Evolutionary conservation across 192 early-diverging fungal species (phyloP).

Genomic region (Funneliformis geosporum): DNA sequence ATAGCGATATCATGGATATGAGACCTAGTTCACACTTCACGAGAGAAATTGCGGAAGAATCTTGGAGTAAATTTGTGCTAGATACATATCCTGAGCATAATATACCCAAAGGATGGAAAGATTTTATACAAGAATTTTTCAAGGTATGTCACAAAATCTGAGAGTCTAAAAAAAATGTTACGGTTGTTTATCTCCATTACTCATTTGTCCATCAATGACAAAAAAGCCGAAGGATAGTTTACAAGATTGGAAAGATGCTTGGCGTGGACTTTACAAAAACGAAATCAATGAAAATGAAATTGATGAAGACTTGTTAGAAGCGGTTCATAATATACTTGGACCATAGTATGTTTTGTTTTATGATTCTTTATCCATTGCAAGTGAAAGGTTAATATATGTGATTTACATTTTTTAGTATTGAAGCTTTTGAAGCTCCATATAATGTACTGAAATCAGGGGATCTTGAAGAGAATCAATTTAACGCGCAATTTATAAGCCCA

Average conservation of each 20-base stretch:
- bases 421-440: conserved; percentile 29
- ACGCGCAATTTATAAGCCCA: conserved; percentile 24
- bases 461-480: conserved; percentile 28
- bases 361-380: background rate
- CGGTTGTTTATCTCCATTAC: no score
- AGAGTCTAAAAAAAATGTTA: no score
- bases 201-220: no score
- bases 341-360: conserved; percentile 28
- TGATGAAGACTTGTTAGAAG: background rate
- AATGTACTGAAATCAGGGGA: conserved; percentile 24
- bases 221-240: conserved; percentile 13
- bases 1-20: conserved; percentile 27
- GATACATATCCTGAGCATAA: conserved; percentile 20
- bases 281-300: conserved; percentile 21
- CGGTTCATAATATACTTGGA: background rate
- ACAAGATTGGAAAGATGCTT: conserved; percentile 5
- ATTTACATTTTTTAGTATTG: conserved; percentile 23
- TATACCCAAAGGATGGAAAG: conserved; percentile 15
- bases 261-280: conserved; percentile 10
- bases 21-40: conserved; percentile 18
- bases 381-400: background rate
- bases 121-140: conserved; percentile 5
- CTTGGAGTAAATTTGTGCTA: conserved; percentile 9
- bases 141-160: conserved; percentile 25
- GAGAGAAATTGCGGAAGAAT: background rate